A percentile compares a stretch with the other conserved stretches of the same genome.
phyloP scores from a whole-genome alignment of 768 basidiomycete species.

The Trichaptum fuscoviolaceum region DNA sequence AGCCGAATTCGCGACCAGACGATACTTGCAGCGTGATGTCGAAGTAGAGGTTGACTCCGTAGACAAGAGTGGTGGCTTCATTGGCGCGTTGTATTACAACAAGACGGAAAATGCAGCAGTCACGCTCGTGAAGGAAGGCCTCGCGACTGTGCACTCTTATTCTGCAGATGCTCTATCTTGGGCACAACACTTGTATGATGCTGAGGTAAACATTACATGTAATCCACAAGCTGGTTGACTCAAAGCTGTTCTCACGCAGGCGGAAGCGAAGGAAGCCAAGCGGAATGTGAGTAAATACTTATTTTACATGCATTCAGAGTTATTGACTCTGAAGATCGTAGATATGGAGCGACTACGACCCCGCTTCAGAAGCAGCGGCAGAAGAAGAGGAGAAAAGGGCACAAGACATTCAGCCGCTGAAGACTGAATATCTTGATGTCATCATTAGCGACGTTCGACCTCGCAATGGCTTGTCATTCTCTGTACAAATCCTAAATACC shows the following conservation, averaged over 20 bases:
- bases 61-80: constrained; percentile 96
- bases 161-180: constrained; percentile 81
- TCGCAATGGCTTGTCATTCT: constrained; percentile 74
- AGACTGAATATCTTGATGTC: constrained; percentile 86
- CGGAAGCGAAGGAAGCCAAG: constrained; percentile 74
- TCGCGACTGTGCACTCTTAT: constrained; percentile 83
- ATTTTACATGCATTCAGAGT: not conserved
- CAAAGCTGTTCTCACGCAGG: constrained; percentile 31
- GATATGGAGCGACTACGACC: constrained; percentile 88
- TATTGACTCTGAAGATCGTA: constrained; percentile 22
- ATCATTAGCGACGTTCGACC: constrained; percentile 85
- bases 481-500: constrained; percentile 88
- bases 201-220: constrained; percentile 52
- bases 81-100: constrained; percentile 79
- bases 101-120: constrained; percentile 86
- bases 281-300: constrained; percentile 55
- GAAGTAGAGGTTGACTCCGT: constrained; percentile 87
- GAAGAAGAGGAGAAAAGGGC: constrained; percentile 47
- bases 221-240: not conserved
- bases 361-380: constrained; percentile 54
- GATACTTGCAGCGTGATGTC: constrained; percentile 91
- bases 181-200: constrained; percentile 73
- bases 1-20: constrained; percentile 67
- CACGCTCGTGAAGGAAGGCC: constrained; percentile 77
- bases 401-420: constrained; percentile 35